A percentile compares a stretch with the other conserved stretches of the same genome.
Evolutionary conservation across 2,329 filamentous ascomycete species (phyloP).

Genomic region (Clarireedia monteithiana): DNA sequence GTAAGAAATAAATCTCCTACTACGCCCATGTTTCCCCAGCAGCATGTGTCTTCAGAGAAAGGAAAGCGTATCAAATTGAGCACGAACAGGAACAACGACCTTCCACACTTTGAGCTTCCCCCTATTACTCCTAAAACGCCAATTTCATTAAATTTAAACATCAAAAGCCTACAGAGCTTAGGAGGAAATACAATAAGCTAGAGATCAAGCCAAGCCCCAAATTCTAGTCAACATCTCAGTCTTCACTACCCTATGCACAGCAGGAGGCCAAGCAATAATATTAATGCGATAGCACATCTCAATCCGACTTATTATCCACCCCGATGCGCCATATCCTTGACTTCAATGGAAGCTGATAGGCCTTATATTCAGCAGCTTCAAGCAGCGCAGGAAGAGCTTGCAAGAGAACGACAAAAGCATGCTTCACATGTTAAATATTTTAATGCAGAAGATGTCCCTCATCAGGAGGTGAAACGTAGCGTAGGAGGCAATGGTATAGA

Average conservation of each 20-base stretch:
- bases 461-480: neutral
- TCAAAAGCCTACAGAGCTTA: neutral
- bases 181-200: neutral
- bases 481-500: neutral
- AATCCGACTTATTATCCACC: neutral
- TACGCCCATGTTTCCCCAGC: neutral
- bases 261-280: neutral
- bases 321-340: neutral
- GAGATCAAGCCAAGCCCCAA: neutral
- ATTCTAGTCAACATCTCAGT: neutral
- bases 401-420: neutral
- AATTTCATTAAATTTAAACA: neutral
- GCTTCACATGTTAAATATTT: neutral
- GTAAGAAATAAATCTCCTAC: neutral
- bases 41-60: neutral
- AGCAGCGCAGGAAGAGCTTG: neutral
- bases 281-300: neutral
- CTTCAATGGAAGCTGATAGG: neutral
- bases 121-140: constrained; percentile 3
- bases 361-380: neutral
- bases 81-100: neutral
- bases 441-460: neutral
- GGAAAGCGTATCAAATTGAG: neutral
- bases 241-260: neutral
- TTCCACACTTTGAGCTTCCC: constrained; percentile 2